A percentile compares a stretch with the other conserved stretches of the same genome.
These are phyloP conservation scores for Eucalyptus tenuipes DNA, from an alignment of 345 rosid species.

Conservation along the genomic window DNA sequence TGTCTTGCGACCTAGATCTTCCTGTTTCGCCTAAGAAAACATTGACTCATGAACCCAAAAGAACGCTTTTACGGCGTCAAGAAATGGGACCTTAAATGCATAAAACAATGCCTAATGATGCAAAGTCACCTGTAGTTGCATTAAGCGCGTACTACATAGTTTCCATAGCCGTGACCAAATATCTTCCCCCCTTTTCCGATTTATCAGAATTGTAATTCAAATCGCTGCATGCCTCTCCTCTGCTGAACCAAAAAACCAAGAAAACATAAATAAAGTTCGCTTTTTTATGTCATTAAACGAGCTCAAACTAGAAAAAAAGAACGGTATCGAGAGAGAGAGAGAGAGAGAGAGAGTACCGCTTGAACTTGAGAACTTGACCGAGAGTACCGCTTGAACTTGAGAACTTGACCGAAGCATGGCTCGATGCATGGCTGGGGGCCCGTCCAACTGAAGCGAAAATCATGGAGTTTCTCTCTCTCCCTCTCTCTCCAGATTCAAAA, in stretches of 20 bases:
- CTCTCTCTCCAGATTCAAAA: neutral
- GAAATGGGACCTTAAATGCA: neutral
- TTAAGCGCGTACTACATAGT: neutral
- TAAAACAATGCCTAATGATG: neutral
- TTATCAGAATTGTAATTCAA: neutral
- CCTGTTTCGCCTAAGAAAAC: neutral
- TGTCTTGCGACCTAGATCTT: neutral
- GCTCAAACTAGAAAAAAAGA: neutral
- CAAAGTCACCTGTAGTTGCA: neutral
- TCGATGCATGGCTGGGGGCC: neutral
- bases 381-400: neutral
- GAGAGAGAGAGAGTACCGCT: neutral
- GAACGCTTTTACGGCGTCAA: neutral
- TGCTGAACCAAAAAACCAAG: neutral
- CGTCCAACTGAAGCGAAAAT: neutral
- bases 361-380: neutral
- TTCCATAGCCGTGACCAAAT: neutral
- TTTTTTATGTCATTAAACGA: neutral
- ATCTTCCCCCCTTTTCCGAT: neutral
- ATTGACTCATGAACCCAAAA: neutral
- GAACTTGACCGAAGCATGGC: neutral
- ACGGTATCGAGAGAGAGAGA: neutral
- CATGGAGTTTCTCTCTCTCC: neutral
- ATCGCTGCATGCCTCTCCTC: neutral
- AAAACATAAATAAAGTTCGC: neutral